Conservation (phyloP, 345 rosid species). For the Citrus australasica region DNA sequence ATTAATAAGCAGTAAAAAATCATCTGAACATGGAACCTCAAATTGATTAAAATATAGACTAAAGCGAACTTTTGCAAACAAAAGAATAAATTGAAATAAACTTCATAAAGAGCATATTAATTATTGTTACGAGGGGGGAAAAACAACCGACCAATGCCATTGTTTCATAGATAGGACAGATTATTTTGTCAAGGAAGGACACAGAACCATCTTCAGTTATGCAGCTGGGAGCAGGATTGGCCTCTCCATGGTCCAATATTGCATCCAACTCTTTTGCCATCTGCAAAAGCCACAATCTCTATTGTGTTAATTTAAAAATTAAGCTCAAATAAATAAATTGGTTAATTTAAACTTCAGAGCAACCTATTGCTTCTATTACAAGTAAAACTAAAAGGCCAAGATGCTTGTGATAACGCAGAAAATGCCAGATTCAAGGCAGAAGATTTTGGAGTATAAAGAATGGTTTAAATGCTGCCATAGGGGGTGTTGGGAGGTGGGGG, state of each 20-base stretch:
- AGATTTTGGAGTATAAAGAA: neutral
- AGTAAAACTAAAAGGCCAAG: neutral
- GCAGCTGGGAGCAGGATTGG: conserved; percentile 66
- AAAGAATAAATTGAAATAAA: neutral
- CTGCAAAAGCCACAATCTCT: conserved; percentile 34
- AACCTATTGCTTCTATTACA: neutral
- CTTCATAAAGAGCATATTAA: conserved; percentile 2
- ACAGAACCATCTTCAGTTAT: conserved; percentile 50
- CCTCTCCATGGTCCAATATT: conserved; percentile 82
- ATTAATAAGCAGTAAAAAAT: neutral
- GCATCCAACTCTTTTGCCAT: conserved; percentile 99
- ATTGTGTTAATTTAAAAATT: neutral
- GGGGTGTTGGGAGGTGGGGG: neutral
- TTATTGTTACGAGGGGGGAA: neutral
- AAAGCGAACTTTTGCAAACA: neutral
- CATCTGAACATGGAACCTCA: neutral
- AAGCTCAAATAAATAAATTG: neutral
- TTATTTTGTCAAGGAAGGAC: conserved; percentile 79
- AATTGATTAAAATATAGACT: neutral
- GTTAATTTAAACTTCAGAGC: neutral
- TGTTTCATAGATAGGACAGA: conserved; percentile 66
- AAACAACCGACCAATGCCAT: conserved; percentile 52
- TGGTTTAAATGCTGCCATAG: neutral
- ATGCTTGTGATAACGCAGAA: neutral
- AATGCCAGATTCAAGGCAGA: neutral